Percentiles rank a stretch among this genome's conserved stretches.
Evolutionary conservation across 768 basidiomycete genomes (phyloP).

Genomic region (Termitomyces sp.): DNA sequence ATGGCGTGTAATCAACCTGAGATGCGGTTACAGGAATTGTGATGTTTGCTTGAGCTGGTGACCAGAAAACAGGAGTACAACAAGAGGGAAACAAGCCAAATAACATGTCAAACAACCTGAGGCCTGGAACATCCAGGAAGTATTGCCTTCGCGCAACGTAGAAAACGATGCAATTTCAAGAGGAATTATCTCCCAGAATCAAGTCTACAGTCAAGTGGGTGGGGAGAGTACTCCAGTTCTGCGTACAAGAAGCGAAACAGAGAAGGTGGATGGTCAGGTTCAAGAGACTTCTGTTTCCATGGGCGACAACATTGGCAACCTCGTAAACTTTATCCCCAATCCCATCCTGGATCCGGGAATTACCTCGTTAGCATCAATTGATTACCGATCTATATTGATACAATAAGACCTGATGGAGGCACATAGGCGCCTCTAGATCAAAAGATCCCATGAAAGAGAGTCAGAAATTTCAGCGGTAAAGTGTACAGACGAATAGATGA

Average conservation of each 20-base stretch:
- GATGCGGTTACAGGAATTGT: constrained; percentile 34
- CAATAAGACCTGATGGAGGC: too few relatives aligned
- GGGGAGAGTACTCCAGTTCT: neutral
- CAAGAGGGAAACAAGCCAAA: constrained; percentile 6
- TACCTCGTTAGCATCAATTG: constrained; percentile 12
- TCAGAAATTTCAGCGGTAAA: neutral
- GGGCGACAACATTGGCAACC: constrained; percentile 5
- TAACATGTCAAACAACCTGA: neutral
- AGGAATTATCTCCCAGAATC: constrained; percentile 1
- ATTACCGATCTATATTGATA: constrained; percentile 1
- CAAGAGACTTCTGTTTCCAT: constrained; percentile 16
- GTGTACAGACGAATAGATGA: constrained; percentile 3
- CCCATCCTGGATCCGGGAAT: constrained; percentile 7
- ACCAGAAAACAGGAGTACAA: constrained; percentile 8
- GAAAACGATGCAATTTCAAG: neutral
- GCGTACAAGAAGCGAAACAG: neutral
- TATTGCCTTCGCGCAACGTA: neutral
- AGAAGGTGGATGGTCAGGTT: constrained; percentile 1
- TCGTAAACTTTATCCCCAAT: constrained; percentile 9
- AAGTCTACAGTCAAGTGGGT: neutral
- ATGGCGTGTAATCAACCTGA: constrained; percentile 46
- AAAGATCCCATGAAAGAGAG: neutral
- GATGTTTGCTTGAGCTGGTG: constrained; percentile 25
- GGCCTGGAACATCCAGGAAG: constrained; percentile 8
- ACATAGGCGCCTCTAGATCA: constrained; percentile 4